phyloP scores from a whole-genome alignment of 2,329 filamentous ascomycete species.

The Fusarium veterinarium region DNA sequence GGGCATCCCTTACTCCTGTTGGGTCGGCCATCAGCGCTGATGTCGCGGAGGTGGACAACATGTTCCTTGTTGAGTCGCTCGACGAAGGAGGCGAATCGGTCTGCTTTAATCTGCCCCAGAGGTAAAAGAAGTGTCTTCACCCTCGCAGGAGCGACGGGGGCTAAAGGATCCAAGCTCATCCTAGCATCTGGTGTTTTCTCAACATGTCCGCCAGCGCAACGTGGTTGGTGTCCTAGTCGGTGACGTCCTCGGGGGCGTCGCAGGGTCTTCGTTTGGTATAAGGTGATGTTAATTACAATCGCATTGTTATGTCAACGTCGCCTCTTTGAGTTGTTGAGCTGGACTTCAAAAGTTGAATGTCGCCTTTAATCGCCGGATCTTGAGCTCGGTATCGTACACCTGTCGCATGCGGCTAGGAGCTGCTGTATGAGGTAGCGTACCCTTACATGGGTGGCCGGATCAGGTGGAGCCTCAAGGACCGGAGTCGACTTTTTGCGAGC shows the following conservation, averaged over 20 bases:
- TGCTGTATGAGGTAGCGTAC: slow-evolving; percentile 31
- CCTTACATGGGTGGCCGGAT: slow-evolving; percentile 34
- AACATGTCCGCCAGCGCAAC: slow-evolving; percentile 47
- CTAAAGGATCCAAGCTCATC: slow-evolving; percentile 90
- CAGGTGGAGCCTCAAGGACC: slow-evolving; percentile 37
- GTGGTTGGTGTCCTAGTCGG: slow-evolving; percentile 28
- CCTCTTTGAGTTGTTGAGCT: slow-evolving; percentile 6
- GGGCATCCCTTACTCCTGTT: slow-evolving; percentile 76
- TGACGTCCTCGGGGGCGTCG: slow-evolving; percentile 31
- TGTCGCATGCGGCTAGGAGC: slow-evolving; percentile 47
- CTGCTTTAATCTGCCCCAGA: slow-evolving; percentile 84
- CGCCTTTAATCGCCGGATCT: slow-evolving; percentile 24
- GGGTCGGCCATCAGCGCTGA: slow-evolving; percentile 84
- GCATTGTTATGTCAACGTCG: slow-evolving; percentile 27
- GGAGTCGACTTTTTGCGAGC: slow-evolving; percentile 48
- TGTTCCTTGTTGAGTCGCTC: slow-evolving; percentile 81
- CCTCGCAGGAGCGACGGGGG: slow-evolving; percentile 90
- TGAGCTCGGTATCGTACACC: slow-evolving; percentile 43
- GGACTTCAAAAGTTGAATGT: slow-evolving; percentile 11
- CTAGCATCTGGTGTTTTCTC: slow-evolving; percentile 60
- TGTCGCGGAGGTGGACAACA: slow-evolving; percentile 85
- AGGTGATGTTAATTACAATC: slow-evolving; percentile 7
- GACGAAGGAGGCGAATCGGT: slow-evolving; percentile 82
- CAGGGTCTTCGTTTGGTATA: slow-evolving; percentile 6
- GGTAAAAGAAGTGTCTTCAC: slow-evolving; percentile 89